These are phyloP conservation scores for Patellifolia procumbens DNA, from an alignment of 179 eudicot species.

Conservation along the genomic window DNA sequence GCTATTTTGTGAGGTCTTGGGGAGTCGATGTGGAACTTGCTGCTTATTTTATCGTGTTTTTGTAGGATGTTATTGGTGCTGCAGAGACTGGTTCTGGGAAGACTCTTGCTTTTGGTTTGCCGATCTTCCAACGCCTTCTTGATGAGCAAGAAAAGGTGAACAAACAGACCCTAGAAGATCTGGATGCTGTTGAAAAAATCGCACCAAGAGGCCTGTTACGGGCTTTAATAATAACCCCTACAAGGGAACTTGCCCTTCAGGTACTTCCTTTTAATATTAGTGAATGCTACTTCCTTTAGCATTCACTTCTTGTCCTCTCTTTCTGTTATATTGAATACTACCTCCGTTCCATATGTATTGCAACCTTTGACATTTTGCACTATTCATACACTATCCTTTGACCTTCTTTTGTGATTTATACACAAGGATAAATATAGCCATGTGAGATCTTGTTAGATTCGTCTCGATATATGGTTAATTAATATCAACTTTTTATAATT, in stretches of 20 bases:
- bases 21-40: constrained; percentile 7
- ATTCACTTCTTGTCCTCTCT: not conserved
- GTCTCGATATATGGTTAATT: too few relatives aligned
- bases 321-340: not conserved
- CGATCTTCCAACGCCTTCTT: constrained; percentile 90
- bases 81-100: constrained; percentile 99
- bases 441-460: too few relatives aligned
- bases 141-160: constrained; percentile 84
- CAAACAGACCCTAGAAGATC: constrained; percentile 45
- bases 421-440: too few relatives aligned
- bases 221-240: constrained; percentile 87
- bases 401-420: too few relatives aligned
- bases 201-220: constrained; percentile 63
- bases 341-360: too few relatives aligned
- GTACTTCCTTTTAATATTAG: constrained; percentile 32
- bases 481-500: too few relatives aligned
- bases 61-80: constrained; percentile 95
- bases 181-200: constrained; percentile 48
- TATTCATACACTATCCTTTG: too few relatives aligned
- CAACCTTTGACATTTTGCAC: too few relatives aligned
- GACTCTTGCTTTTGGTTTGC: constrained; percentile 97
- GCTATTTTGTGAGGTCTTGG: not conserved
- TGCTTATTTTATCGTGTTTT: constrained; percentile 11
- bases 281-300: not conserved
- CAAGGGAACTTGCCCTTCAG: constrained; percentile 98